Conservation (phyloP, 2,329 filamentous ascomycete species). For the Hypomyces perniciosus region DNA sequence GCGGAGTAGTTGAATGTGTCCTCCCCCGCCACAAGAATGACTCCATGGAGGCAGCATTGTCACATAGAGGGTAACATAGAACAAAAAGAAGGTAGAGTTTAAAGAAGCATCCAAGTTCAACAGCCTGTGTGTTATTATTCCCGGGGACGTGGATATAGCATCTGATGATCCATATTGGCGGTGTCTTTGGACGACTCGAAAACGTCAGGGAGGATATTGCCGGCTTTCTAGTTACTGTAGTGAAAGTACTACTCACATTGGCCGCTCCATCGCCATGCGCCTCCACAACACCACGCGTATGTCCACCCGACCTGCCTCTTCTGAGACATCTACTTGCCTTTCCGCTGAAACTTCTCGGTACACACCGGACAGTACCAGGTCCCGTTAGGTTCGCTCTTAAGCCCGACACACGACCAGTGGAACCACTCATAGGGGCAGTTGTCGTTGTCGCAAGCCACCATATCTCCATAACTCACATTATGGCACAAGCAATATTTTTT, state of each 20-base stretch:
- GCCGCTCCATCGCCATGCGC: no score
- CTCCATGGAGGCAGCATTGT: not conserved
- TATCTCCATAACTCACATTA: constrained; percentile 77
- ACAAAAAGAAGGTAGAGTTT: no score
- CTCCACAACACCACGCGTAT: not conserved
- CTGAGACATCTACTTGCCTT: constrained; percentile 21
- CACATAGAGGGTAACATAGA: no score
- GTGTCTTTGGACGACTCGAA: no score
- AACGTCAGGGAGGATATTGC: no score
- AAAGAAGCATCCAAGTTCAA: not conserved
- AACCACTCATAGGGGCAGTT: constrained; percentile 82
- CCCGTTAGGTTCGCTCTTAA: constrained; percentile 62
- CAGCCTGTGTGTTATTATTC: no score
- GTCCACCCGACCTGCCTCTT: not conserved
- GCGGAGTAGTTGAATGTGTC: constrained; percentile 52
- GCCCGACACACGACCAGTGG: constrained; percentile 69
- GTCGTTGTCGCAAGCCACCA: constrained; percentile 84
- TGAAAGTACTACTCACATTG: no score
- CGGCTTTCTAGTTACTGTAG: no score
- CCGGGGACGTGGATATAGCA: no score
- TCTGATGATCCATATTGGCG: no score
- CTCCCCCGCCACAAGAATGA: constrained; percentile 20
- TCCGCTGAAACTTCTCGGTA: constrained; percentile 43
- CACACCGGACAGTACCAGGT: constrained; percentile 64
- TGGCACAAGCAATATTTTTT: constrained; percentile 81